Base-by-base conservation (phyloP, 495 filamentous ascomycete genomes). In the Oleoguttula mirabilis region DNA sequence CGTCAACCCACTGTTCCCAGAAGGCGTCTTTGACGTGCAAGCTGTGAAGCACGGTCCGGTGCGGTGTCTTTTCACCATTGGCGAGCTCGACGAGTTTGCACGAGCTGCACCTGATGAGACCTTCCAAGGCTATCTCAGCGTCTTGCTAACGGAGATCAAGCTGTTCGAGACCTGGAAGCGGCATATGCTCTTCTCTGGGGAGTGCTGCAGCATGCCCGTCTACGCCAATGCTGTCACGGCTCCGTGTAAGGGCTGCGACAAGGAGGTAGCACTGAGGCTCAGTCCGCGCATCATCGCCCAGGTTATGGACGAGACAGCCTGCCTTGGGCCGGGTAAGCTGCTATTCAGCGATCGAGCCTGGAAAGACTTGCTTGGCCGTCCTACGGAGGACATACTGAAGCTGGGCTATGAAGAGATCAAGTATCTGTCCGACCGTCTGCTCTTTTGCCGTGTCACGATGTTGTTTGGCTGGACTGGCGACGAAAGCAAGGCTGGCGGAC, bases 101-200 rank as follows among this genome's bases (percentile, higher is more conserved):
- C 50, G 50, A 19, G 44, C 50, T 3, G 39, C 45, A 10, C 50
- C 44, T 2, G 31, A 19, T 16, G 59, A 65, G 10, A 55, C 55
- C 19, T 76, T 78, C 56, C 71, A 66, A 8, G 77, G 75, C 20
- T 79, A 71, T 45, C 57, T 82, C 39, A 76, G 66, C 50, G 59
- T 79, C 3, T 50, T 75, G 4, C 65, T 80, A 21, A 56, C 69
- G 11, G 71, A 73, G 27, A 60, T 75, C 50, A 67, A 67, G 31
- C 58, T 80, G 22, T 54, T 66, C 28, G 54, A 61, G 12, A 53
- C 64, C 36, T 61, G 62, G 46, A 60, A 65, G 12, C 64, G 69
- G 14, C 55, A 56, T 21, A 71, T 63, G 56, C 64, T 75, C 10
- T 68, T 76, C 55, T 70, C 67, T 43, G 62, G 58, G 8, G 70